These are phyloP conservation scores for Mortierella polycephala DNA, from an alignment of 371 early-diverging fungal genomes.

Conservation along the genomic window DNA sequence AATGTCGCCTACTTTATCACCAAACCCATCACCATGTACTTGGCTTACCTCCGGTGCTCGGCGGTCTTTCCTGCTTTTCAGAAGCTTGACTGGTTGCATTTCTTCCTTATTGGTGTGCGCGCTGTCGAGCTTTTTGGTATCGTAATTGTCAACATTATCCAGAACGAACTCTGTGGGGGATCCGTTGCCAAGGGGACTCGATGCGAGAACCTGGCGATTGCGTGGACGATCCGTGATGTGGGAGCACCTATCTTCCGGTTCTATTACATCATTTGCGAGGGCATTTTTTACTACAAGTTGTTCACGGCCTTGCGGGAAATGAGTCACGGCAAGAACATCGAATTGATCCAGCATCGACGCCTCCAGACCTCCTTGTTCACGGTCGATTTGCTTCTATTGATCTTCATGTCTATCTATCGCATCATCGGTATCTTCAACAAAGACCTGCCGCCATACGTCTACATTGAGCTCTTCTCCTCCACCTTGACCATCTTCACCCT, in stretches of 20 bases:
- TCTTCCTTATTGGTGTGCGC: conserved; percentile 33
- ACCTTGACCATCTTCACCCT: conserved; percentile 49
- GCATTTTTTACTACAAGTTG: conserved; percentile 44
- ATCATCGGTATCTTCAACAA: conserved; percentile 48
- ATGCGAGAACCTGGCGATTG: conserved; percentile 27
- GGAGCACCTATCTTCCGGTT: conserved; percentile 47
- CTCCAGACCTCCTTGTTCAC: conserved; percentile 51
- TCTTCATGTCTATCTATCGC: conserved; percentile 47
- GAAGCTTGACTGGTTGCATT: conserved; percentile 33
- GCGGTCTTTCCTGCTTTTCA: conserved; percentile 43
- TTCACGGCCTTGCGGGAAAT: conserved; percentile 41
- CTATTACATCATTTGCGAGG: conserved; percentile 50
- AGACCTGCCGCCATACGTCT: conserved; percentile 45
- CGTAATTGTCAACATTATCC: conserved; percentile 37
- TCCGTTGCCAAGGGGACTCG: conserved; percentile 35
- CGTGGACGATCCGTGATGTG: conserved; percentile 47
- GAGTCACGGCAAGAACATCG: conserved; percentile 31
- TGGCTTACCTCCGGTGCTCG: conserved; percentile 52
- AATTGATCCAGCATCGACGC: conserved; percentile 42
- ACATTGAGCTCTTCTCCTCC: conserved; percentile 51
- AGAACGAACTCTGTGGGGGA: conserved; percentile 41
- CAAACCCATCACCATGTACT: conserved; percentile 50
- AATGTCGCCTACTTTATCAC: conserved; percentile 50
- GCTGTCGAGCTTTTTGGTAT: conserved; percentile 43
- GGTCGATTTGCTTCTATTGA: conserved; percentile 33